Evolutionary conservation across 768 basidiomycete species (phyloP).

Genomic region (Tricholomella constricta): DNA sequence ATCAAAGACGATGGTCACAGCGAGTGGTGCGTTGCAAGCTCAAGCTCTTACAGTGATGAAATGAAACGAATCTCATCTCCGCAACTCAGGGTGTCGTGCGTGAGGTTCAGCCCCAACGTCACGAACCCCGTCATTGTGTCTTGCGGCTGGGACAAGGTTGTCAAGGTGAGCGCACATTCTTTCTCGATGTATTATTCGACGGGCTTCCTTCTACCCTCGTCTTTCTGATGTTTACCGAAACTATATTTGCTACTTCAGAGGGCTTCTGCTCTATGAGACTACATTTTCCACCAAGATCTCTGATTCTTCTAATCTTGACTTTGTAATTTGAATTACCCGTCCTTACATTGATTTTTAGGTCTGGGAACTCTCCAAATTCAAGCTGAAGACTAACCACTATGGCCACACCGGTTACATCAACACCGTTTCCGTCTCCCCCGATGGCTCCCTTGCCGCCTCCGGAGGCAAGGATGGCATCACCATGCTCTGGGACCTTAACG

Average conservation of each 20-base stretch:
- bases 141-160: constrained; percentile 99
- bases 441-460: constrained; percentile 97
- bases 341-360: constrained; percentile 57
- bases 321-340: constrained; percentile 20
- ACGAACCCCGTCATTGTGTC: constrained; percentile 98
- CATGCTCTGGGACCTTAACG: constrained; percentile 99
- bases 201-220: not conserved
- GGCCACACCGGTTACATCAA: constrained; percentile 99
- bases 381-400: constrained; percentile 99
- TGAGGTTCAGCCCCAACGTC: constrained; percentile 98
- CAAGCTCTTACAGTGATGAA: too few relatives aligned
- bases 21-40: constrained; percentile 68
- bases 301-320: constrained; percentile 46
- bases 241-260: constrained; percentile 93
- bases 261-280: constrained; percentile 66
- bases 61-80: constrained; percentile 7
- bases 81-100: constrained; percentile 87
- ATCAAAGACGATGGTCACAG: constrained; percentile 98
- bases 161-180: constrained; percentile 72
- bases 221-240: constrained; percentile 36
- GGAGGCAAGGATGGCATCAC: constrained; percentile 99
- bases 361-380: constrained; percentile 99
- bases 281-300: constrained; percentile 78
- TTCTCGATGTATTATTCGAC: not conserved
- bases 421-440: constrained; percentile 97